Evolutionary conservation across 2,329 filamentous ascomycete species (phyloP), one percentile per base, ranked within the genome.

Genomic region (Venturia oleaginea): DNA sequence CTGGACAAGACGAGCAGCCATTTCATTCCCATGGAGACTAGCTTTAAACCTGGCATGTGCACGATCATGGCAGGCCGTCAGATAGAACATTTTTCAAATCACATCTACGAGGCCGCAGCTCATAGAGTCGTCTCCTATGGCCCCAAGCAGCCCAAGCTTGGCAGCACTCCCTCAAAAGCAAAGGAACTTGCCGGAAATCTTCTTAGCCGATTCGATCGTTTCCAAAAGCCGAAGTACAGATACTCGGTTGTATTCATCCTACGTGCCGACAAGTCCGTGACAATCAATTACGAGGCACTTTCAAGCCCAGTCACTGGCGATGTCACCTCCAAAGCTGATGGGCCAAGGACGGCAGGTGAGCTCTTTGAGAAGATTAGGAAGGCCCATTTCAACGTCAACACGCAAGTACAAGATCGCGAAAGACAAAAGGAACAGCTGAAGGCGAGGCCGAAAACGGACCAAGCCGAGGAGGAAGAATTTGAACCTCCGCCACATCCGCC

Each of bases 351-450:
- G 38, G 74, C 73, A 4, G 73, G 73, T 2, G 63, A 69, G 43
- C 63, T 74, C 65, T 76, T 73, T 57, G 68, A 70, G 38, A 61
- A 70, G 60, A 74, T 76, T 15, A 64, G 70, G 40, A 67, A 67
- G 1, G 67, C 67, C 46, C 73, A 75, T 68, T 76, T 72, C 62
- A 76, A 76, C 63, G 72, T 76, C n/a, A 76, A 76, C 65, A 72
- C 70, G 7, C 69, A 67, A 54, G 30, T 70, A 8, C 64, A 71
- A 17, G 74, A 75, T 65, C 65, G 74, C 34, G 70, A 73, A 40
- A 69, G 68, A 59, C 74, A 76, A 67, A 71, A 70, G 59, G 62
- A 64, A 61, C 69, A 68, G 22, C 3, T 70, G 17, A 46, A 51
- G 22, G 13, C n/a, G 4, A 57, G 54, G n/a, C 65, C 24, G 51